Conservation (phyloP, 176 grass and related monocot genomes). For the Themeda triandra region DNA sequence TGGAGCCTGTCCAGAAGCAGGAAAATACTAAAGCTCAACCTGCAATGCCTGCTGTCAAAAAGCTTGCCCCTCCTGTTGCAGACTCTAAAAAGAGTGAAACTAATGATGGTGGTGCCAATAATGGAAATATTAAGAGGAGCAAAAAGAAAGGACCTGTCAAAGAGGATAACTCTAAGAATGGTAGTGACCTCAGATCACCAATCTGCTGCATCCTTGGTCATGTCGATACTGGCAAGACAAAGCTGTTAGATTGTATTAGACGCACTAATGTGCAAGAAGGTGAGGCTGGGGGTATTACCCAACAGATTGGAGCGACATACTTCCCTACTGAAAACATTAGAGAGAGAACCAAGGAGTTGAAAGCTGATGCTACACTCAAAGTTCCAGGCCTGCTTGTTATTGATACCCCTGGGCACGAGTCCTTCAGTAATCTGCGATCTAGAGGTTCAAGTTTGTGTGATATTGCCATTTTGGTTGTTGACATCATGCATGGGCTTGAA, state of each 20-base stretch:
- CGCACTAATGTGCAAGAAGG: slow-evolving; percentile 89
- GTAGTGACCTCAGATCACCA: slow-evolving; percentile 73
- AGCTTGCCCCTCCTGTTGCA: slow-evolving; percentile 41
- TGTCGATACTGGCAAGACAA: slow-evolving; percentile 95
- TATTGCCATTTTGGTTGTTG: slow-evolving; percentile 96
- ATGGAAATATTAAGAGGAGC: slow-evolving; percentile 45
- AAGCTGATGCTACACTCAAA: slow-evolving; percentile 91
- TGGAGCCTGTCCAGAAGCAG: slow-evolving; percentile 33
- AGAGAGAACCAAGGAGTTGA: slow-evolving; percentile 90
- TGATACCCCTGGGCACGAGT: slow-evolving; percentile 94
- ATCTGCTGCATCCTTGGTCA: slow-evolving; percentile 98
- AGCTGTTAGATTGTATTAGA: slow-evolving; percentile 86
- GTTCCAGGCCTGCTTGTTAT: slow-evolving; percentile 96
- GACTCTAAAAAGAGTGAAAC: slow-evolving; percentile 47
- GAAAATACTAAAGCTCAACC: slow-evolving; percentile 42
- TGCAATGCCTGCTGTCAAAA: slow-evolving; percentile 50
- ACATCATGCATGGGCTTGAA: slow-evolving; percentile 98
- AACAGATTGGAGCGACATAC: slow-evolving; percentile 94
- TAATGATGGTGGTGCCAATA: slow-evolving; percentile 29
- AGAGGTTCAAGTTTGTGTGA: slow-evolving; percentile 98
- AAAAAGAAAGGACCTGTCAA: slow-evolving; percentile 51
- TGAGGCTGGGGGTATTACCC: slow-evolving; percentile 96
- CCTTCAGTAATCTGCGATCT: slow-evolving; percentile 89
- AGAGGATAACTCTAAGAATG: slow-evolving; percentile 46
- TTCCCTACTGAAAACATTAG: slow-evolving; percentile 98